Conservation (phyloP, 495 filamentous ascomycete species). For the Xylaria bambusicola region DNA sequence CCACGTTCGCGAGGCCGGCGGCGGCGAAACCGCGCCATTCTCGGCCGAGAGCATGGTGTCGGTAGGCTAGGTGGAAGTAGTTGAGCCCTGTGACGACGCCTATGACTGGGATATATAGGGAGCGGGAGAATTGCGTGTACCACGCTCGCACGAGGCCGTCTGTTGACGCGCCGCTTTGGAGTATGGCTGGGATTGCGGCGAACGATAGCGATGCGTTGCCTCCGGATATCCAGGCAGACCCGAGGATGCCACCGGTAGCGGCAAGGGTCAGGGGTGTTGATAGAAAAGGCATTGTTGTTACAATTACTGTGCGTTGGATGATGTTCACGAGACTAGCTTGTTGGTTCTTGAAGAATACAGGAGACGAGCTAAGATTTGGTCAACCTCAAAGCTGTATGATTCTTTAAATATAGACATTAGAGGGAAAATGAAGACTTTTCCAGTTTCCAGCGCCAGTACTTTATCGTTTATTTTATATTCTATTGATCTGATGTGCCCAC, state of each 20-base stretch:
- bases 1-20: constrained; percentile 37
- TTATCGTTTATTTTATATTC: no score
- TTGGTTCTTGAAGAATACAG: not conserved
- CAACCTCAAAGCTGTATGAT: not conserved
- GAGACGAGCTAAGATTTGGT: no score
- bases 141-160: constrained; percentile 32
- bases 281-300: constrained; percentile 26
- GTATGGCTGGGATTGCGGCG: constrained; percentile 35
- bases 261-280: constrained; percentile 29
- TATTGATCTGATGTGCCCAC: not conserved
- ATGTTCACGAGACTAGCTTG: no score
- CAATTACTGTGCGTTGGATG: no score
- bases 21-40: constrained; percentile 37
- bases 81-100: constrained; percentile 33
- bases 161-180: constrained; percentile 29
- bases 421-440: no score
- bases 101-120: constrained; percentile 38
- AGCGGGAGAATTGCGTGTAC: constrained; percentile 37
- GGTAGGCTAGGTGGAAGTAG: constrained; percentile 46
- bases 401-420: not conserved
- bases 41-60: constrained; percentile 27
- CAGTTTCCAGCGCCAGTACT: no score
- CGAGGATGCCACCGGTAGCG: constrained; percentile 28
- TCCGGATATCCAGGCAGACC: constrained; percentile 38
- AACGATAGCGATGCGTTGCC: constrained; percentile 40